Base-by-base conservation (phyloP, 306 rosid species). In the Dryas alaskensis region DNA sequence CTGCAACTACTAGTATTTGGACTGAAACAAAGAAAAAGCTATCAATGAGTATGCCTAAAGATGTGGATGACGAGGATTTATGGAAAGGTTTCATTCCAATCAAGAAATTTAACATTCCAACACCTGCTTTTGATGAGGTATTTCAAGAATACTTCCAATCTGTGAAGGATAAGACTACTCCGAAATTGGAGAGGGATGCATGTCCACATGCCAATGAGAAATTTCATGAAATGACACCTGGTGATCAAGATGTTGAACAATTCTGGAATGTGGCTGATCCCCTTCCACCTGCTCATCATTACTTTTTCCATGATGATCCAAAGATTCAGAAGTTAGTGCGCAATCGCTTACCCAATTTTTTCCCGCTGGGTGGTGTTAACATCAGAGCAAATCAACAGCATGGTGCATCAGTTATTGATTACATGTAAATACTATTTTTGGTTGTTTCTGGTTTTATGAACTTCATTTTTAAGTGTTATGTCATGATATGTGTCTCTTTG, bases 71-170 rank as follows among this genome's bases (percentile, higher is more conserved):
- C 50, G 78, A 47, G 52, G 89, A 91, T 81, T 81, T 89, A 10
- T 89, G 98, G 97, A 84, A 88, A 72, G 86, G 83, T 78, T 79
- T 91, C 76, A 74, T 81, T 40, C 88, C 90, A 2, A 58, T 75
- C 70, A 88, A 84, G 84, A 79, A 72, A 50, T 76, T 74, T 84
- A 76, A 79, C 4, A 75, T 88, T 76, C 89, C 94, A 12, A 94
- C 98, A 22, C 98, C 98, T 9, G 94, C 88, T 8, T 80, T 94
- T 40, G 89, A 94, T 74, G 97, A 91, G 84, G 25, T 89, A 5
- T 94, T 77, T 74, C 84, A 85, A 71, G 96, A 91, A 65, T 91
- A 89, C 75, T 87, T 86, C 43, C 65, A 13, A 58, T 82, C 87
- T 40, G 39, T 69, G 63, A 88, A 84, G 73, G 51, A 78, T 44